These are phyloP conservation scores for Botryobasidium botryosum DNA, from an alignment of 768 basidiomycete genomes.

Conservation along the genomic window DNA sequence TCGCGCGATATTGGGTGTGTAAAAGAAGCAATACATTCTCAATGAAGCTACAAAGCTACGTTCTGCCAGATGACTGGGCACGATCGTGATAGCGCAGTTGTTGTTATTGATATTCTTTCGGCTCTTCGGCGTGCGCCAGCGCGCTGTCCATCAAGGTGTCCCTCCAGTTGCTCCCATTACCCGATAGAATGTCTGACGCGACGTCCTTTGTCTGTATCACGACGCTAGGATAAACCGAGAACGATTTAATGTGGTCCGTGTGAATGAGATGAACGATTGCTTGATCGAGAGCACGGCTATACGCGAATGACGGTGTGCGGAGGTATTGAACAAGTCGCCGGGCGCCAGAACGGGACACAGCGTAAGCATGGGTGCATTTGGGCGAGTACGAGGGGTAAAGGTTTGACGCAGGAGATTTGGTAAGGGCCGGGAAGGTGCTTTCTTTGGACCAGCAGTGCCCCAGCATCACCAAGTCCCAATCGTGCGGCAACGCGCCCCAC, in stretches of 20 bases:
- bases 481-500: constrained; percentile 36
- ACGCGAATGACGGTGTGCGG: constrained; percentile 48
- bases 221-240: constrained; percentile 50
- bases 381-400: constrained; percentile 45
- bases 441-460: constrained; percentile 75
- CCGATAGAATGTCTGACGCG: constrained; percentile 32
- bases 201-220: constrained; percentile 44
- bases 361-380: constrained; percentile 62
- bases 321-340: constrained; percentile 42
- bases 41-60: not conserved
- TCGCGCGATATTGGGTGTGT: too few relatives aligned
- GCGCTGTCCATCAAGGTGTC: not conserved
- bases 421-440: constrained; percentile 26
- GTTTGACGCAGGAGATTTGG: not conserved
- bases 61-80: not conserved
- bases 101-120: not conserved
- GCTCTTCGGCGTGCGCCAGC: too few relatives aligned
- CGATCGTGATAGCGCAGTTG: not conserved
- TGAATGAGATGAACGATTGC: constrained; percentile 51
- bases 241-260: constrained; percentile 37
- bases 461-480: constrained; percentile 62
- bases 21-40: not conserved
- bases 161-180: constrained; percentile 2
- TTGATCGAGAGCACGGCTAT: constrained; percentile 62
- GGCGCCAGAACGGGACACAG: constrained; percentile 40